These are phyloP conservation scores for Globisporangium irregulare DNA, from an alignment of 352 stramenopile species.

Conservation along the genomic window DNA sequence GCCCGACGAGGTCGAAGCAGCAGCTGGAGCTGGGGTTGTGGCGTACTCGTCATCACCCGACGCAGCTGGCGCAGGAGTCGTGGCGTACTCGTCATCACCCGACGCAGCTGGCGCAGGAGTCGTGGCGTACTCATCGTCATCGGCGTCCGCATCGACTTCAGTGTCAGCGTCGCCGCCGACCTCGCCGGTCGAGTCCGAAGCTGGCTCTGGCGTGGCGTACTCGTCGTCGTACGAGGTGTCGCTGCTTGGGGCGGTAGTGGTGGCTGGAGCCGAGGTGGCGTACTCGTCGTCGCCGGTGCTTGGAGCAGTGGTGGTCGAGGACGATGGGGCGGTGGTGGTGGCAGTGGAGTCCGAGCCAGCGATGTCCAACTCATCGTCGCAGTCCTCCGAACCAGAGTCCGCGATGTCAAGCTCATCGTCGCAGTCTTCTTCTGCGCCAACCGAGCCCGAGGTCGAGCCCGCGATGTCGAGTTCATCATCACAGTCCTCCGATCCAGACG, in stretches of 20 bases:
- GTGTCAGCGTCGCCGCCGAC: slow-evolving; percentile 8
- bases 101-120: background rate
- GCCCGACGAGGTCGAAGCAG: background rate
- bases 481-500: slow-evolving; percentile 4
- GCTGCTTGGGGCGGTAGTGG: slow-evolving; percentile 89
- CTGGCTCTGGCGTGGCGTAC: slow-evolving; percentile 16
- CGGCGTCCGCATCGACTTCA: slow-evolving; percentile 13
- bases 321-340: background rate
- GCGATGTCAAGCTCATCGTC: slow-evolving; percentile 17
- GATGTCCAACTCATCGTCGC: slow-evolving; percentile 26
- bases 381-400: slow-evolving; percentile 12
- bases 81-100: background rate
- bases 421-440: slow-evolving; percentile 24
- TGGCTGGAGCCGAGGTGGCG: slow-evolving; percentile 27
- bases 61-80: background rate
- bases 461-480: slow-evolving; percentile 6
- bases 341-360: slow-evolving; percentile 4
- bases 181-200: slow-evolving; percentile 1
- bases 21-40: background rate
- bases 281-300: slow-evolving; percentile 25
- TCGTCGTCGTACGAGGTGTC: slow-evolving; percentile 1
- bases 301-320: slow-evolving; percentile 88
- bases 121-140: background rate
- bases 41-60: background rate
- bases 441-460: slow-evolving; percentile 5